Percentiles rank a stretch among this genome's conserved stretches.
Conservation (phyloP, 345 rosid genomes). For the Passiflora organensis region DNA sequence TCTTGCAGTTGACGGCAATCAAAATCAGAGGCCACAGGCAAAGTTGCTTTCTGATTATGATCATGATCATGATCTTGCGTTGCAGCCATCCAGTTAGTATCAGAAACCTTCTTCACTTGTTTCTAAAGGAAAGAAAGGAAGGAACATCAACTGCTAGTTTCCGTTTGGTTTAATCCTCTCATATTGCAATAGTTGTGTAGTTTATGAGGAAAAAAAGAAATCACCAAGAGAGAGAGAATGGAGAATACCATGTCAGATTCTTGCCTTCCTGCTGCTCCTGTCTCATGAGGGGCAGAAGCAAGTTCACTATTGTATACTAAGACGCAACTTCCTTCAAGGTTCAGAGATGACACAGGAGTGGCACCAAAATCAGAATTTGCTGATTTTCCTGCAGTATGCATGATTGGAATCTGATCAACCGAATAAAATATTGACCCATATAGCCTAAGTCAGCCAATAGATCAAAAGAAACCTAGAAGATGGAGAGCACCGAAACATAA, state of each 20-base stretch:
- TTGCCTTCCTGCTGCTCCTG: constrained; percentile 6
- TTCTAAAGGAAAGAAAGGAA: constrained; percentile 5
- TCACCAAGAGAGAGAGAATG: not conserved
- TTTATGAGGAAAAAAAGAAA: not conserved
- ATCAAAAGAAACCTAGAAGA: too few relatives aligned
- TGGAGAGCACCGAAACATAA: too few relatives aligned
- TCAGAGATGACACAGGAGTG: constrained; percentile 1
- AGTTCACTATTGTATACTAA: constrained; percentile 14
- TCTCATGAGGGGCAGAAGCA: constrained; percentile 6
- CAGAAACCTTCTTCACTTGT: not conserved
- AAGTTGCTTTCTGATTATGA: not conserved
- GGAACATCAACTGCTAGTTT: not conserved
- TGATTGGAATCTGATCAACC: not conserved
- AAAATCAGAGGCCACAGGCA: not conserved
- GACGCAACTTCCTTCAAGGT: constrained; percentile 30
- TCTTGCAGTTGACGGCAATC: constrained; percentile 4
- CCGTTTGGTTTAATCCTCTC: not conserved
- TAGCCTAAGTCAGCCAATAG: too few relatives aligned
- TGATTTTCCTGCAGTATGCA: too few relatives aligned
- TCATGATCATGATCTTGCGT: constrained; percentile 2
- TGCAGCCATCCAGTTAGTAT: not conserved
- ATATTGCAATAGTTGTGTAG: not conserved
- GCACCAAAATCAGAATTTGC: too few relatives aligned
- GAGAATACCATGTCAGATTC: constrained; percentile 23
- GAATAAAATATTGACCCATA: too few relatives aligned